These are phyloP conservation scores for Cladophialophora psammophila DNA, from an alignment of 2,329 filamentous ascomycete species.

Conservation along the genomic window DNA sequence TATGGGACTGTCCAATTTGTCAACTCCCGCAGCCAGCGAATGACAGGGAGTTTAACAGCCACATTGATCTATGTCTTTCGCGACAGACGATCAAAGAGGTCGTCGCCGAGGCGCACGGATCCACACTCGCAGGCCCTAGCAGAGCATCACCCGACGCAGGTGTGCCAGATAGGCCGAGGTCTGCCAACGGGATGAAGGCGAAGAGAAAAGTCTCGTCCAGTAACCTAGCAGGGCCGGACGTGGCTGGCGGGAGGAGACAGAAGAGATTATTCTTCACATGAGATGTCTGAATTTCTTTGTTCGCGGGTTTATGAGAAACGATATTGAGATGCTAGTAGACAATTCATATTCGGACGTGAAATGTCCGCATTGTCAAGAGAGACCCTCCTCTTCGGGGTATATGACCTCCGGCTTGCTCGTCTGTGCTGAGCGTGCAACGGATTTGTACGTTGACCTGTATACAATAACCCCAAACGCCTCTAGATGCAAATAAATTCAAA, in stretches of 20 bases:
- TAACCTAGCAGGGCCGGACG: slow-evolving; percentile 1
- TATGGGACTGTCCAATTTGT: slow-evolving; percentile 91
- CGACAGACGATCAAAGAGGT: slow-evolving; percentile 84
- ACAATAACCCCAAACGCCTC: neutral
- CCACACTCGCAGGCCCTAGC: slow-evolving; percentile 1
- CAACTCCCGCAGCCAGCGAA: slow-evolving; percentile 77
- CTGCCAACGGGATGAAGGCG: slow-evolving; percentile 9
- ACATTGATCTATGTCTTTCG: slow-evolving; percentile 92
- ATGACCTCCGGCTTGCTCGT: neutral
- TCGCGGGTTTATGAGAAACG: neutral
- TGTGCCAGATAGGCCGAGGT: neutral
- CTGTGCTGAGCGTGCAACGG: neutral
- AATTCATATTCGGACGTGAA: neutral
- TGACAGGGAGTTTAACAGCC: slow-evolving; percentile 82
- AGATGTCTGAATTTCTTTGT: neutral
- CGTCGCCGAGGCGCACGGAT: slow-evolving; percentile 55
- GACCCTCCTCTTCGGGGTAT: neutral
- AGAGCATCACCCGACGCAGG: slow-evolving; percentile 19
- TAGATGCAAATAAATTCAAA: neutral
- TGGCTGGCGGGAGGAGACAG: slow-evolving; percentile 30
- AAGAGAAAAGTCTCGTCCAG: slow-evolving; percentile 32
- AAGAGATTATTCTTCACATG: slow-evolving; percentile 38
- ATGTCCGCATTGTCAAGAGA: neutral
- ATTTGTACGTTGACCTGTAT: slow-evolving; percentile 1
- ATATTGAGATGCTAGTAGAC: neutral